Base-by-base conservation (phyloP, 768 basidiomycete species). In the Gymnopilus dilepis region DNA sequence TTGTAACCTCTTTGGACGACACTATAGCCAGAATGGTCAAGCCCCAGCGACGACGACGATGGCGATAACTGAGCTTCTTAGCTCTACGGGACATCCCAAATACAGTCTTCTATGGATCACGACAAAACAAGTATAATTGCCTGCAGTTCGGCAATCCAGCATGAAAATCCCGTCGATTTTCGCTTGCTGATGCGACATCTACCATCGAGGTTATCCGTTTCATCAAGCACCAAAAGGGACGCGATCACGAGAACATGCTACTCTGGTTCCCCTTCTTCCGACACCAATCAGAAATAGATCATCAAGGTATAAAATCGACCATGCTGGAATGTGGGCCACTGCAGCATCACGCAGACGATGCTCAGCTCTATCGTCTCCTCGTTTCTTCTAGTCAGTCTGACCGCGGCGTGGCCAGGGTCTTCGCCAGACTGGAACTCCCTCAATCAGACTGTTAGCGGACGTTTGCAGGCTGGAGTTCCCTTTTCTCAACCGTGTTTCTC, bases 401-500 rank as follows among this genome's bases (percentile, higher is more conserved):
- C 34, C 11, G 33, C 52, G 15, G 52, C 37, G 15, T 15, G n/a
- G 22, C 15, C 30, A 24, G 21, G 21, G 4, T 40, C 52, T 15
- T 54, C 38, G 19, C 52, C 34, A 6, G 6, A 38, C 41, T 67
- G 56, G 60, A 53, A 62, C 47, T 33, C 52, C 8, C 48, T 67
- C 31, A 67, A 67, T 28, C n/a, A 22, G 31, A 58, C 59, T 37
- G 63, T 67, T 28, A 30, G 51, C 22, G 66, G 66, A 40, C 66
- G 66, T 19, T 48, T 67, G n/a, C 60, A 59, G 30, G 31, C 47
- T 15, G 63, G 56, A 15, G 28, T 28, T 9, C 66, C 66, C 3
- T 61, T 59, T 38, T 48, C 66, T 21, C 56, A 67, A 31, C 56
- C 66, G 19, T 67, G 66, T 38, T 64, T 67, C 42, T 59, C 65